phyloP scores from a whole-genome alignment of 371 early-diverging fungal genomes.

The Rhizopus delemar region DNA sequence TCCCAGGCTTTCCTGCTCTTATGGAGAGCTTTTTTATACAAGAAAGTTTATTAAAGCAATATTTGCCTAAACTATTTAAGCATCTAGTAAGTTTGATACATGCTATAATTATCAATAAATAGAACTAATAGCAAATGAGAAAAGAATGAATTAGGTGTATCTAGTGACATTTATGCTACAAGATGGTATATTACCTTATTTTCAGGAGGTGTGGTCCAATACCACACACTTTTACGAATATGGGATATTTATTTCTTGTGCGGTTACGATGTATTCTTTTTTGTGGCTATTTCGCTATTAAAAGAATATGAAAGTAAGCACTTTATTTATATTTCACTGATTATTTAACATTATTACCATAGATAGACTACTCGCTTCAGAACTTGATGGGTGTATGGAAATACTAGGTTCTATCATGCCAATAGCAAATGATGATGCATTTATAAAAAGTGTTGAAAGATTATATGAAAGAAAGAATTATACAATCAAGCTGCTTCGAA shows the following conservation, averaged over 20 bases:
- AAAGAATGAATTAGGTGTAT: conserved; percentile 51
- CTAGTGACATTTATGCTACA: conserved; percentile 58
- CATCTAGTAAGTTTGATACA: conserved; percentile 48
- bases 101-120: neutral
- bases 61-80: conserved; percentile 50
- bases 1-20: conserved; percentile 64
- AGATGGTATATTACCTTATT: conserved; percentile 70
- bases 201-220: conserved; percentile 58
- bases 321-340: no score
- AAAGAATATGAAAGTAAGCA: conserved; percentile 55
- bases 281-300: conserved; percentile 58
- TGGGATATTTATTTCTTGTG: conserved; percentile 63
- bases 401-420: conserved; percentile 54
- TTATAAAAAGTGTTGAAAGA: conserved; percentile 45
- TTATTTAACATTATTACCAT: neutral
- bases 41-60: conserved; percentile 51
- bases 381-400: conserved; percentile 58
- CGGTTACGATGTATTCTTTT: conserved; percentile 63
- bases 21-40: conserved; percentile 68
- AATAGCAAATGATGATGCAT: conserved; percentile 54
- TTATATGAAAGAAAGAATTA: conserved; percentile 30
- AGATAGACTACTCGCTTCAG: conserved; percentile 43
- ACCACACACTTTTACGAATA: conserved; percentile 60
- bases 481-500: conserved; percentile 16
- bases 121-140: neutral